A percentile compares a stretch with the other conserved stretches of the same genome.
Conservation (phyloP, 2,329 filamentous ascomycete genomes). For the Aspergillus brunneoviolaceus region DNA sequence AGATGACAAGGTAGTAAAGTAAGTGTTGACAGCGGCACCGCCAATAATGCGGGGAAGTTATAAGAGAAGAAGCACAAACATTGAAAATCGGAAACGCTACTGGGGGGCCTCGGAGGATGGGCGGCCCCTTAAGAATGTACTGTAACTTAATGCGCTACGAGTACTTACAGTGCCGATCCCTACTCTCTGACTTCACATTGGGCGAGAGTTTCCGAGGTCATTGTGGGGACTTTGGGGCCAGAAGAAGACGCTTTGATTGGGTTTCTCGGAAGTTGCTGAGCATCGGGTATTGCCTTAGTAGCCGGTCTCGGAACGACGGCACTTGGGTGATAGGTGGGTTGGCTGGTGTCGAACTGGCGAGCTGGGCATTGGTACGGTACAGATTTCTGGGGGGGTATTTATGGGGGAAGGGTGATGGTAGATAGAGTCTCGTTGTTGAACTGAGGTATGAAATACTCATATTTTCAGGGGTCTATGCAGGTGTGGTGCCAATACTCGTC, state of each 20-base stretch:
- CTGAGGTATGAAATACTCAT: too few relatives aligned
- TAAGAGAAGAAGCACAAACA: neutral
- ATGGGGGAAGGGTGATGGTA: too few relatives aligned
- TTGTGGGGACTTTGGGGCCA: neutral
- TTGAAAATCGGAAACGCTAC: too few relatives aligned
- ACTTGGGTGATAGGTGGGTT: neutral
- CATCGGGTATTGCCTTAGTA: neutral
- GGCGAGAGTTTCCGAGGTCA: conserved; percentile 14
- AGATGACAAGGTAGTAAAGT: too few relatives aligned
- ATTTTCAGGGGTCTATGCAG: too few relatives aligned
- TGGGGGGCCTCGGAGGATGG: neutral
- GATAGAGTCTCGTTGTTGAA: too few relatives aligned
- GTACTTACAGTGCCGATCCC: too few relatives aligned
- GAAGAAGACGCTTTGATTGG: conserved; percentile 13
- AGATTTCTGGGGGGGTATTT: too few relatives aligned
- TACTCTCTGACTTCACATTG: conserved; percentile 1
- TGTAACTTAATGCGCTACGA: neutral
- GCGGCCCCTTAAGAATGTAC: neutral
- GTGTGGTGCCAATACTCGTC: too few relatives aligned
- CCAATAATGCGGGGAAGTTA: neutral
- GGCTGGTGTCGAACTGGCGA: too few relatives aligned
- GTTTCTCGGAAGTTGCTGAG: conserved; percentile 16
- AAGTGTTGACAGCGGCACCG: too few relatives aligned
- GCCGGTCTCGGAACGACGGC: neutral
- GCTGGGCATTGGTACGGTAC: too few relatives aligned